Conservation (phyloP, 2,329 filamentous ascomycete genomes). For the Albifimbria verrucaria region DNA sequence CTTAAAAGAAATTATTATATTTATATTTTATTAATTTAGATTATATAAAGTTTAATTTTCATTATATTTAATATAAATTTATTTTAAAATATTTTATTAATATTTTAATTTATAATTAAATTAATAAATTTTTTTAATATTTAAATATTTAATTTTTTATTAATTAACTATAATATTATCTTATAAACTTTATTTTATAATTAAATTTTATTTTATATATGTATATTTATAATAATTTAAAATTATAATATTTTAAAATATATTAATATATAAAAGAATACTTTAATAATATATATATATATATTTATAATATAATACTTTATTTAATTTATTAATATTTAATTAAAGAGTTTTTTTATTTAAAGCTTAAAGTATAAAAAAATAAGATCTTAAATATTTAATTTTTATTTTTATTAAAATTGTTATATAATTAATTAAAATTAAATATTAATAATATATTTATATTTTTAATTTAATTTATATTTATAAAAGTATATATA, state of each 20-base stretch:
- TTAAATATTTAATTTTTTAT: too few relatives aligned
- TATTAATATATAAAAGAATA: background rate
- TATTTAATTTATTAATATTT: background rate
- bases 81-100: constrained; percentile 2
- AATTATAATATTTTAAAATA: background rate
- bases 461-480: constrained; percentile 2
- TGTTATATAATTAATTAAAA: too few relatives aligned
- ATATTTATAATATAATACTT: background rate
- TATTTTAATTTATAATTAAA: constrained; percentile 3
- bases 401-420: background rate
- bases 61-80: constrained; percentile 4
- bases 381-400: background rate
- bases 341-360: background rate
- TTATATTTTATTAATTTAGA: background rate
- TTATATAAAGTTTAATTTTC: background rate
- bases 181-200: too few relatives aligned
- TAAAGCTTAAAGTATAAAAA: background rate
- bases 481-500: constrained; percentile 5
- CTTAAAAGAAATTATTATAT: background rate
- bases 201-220: too few relatives aligned
- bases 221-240: too few relatives aligned
- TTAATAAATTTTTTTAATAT: too few relatives aligned
- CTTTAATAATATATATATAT: constrained; percentile 2
- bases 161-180: too few relatives aligned
- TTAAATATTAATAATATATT: too few relatives aligned